Percentiles rank a stretch among this genome's conserved stretches.
Conservation (phyloP, 352 stramenopile genomes). For the Phytopythium vexans region DNA sequence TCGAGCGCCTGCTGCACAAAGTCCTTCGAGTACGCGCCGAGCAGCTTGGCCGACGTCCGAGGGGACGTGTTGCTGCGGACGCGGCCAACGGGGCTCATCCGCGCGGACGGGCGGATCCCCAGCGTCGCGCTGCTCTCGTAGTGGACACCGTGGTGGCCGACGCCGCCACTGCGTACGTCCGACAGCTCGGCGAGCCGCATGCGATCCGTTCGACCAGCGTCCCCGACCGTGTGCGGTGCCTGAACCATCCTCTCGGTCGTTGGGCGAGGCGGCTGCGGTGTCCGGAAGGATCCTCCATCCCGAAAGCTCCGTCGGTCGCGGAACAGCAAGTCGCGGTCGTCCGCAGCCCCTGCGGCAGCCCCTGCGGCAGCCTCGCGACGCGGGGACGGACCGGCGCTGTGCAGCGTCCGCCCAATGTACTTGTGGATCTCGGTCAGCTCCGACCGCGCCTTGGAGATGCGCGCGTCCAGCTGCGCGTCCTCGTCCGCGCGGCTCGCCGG, state of each 20-base stretch:
- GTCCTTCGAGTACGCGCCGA: constrained; percentile 66
- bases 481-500: constrained; percentile 14
- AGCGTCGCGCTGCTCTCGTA: constrained; percentile 23
- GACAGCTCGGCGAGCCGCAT: constrained; percentile 79
- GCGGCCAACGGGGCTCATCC: constrained; percentile 24
- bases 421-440: constrained; percentile 52
- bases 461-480: constrained; percentile 47
- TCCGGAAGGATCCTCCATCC: constrained; percentile 21
- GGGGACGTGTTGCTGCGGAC: constrained; percentile 28
- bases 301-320: constrained; percentile 2
- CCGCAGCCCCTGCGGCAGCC: neutral
- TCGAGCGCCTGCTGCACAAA: constrained; percentile 73
- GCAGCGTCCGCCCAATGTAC: constrained; percentile 25
- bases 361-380: neutral
- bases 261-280: constrained; percentile 26
- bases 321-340: constrained; percentile 12
- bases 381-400: neutral
- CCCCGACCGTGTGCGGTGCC: constrained; percentile 44
- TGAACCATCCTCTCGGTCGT: constrained; percentile 47
- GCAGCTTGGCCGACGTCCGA: constrained; percentile 50
- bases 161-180: constrained; percentile 50
- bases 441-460: constrained; percentile 48
- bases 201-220: constrained; percentile 43
- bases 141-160: constrained; percentile 43
- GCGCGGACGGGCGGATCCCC: constrained; percentile 17